Evolutionary conservation across 306 rosid genomes (phyloP), one percentile per base, ranked within the genome.

Genomic region (Cicer pinnatifidum): DNA sequence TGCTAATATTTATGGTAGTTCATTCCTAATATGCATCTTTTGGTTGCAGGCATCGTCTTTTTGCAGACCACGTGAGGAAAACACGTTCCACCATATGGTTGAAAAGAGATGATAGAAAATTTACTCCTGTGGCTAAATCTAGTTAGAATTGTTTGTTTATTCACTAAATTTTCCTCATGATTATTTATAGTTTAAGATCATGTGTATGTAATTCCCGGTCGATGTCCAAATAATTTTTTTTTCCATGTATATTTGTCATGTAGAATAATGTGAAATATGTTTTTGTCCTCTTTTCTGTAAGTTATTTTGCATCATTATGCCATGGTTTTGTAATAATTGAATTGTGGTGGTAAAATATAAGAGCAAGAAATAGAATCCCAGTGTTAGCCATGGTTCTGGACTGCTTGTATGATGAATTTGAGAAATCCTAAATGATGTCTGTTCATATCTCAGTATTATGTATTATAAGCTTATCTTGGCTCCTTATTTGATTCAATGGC

Each of bases 21-120:
- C 62, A 50, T 58, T 61, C 66, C 82, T 84, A 78, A 80, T 78
- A 45, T 63, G 59, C 54, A 67, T 75, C 58, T 57, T 37, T 60
- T 13, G 52, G 62, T 76, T 82, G 73, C 86, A 94, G 98, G 89
- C 85, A 94, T 77, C 81, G 69, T 37, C 86, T 91, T 60, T 94
- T 91, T 53, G 85, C 84, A 8, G 97, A 94, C 68, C 63, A 83
- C 35, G 86, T 94, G 69, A 88, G 86, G 91, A 91, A 85, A 81
- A 94, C 97, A 45, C 97, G 99, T 41, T 88, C 96, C 33, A 88
- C 96, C 10, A 45, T 88, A 75, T 89, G 96, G 97, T 61, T 94
- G 82, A 91, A 80, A 84, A 91, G 85, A 88, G 91, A 89, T 51
- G 91, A 88, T 80, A 71, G 62, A 59, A 87, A 81, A 71, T 91